Percentiles rank a stretch among this genome's conserved stretches.
Conservation (phyloP, 805 yeast genomes). For the Starmera pachycereana region DNA sequence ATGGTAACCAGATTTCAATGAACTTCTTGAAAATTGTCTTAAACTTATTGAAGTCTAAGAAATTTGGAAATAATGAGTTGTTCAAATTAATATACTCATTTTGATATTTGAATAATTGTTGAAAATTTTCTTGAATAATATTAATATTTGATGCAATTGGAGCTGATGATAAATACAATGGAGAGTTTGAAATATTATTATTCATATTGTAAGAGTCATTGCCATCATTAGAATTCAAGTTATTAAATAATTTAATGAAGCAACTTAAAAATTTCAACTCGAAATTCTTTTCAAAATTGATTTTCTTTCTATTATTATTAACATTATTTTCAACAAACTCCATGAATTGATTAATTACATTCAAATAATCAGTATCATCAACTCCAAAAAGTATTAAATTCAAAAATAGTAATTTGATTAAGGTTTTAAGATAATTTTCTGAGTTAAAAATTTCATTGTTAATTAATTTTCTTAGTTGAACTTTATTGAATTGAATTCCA, state of each 20-base stretch:
- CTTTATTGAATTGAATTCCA: constrained; percentile 9
- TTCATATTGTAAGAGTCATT: neutral
- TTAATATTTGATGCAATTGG: neutral
- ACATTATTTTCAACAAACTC: constrained; percentile 12
- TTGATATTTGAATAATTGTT: neutral
- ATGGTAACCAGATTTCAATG: neutral
- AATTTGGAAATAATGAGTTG: neutral
- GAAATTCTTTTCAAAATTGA: constrained; percentile 14
- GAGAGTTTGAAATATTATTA: neutral
- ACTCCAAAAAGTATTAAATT: constrained; percentile 11
- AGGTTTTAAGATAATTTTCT: constrained; percentile 11
- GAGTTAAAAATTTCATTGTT: constrained; percentile 17
- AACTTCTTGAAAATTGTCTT: neutral
- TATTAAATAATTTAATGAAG: constrained; percentile 4
- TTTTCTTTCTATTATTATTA: constrained; percentile 16
- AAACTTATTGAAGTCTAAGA: neutral
- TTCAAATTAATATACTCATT: neutral
- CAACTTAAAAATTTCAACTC: constrained; percentile 13
- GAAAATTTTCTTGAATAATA: neutral
- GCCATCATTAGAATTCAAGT: neutral
- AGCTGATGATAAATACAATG: neutral
- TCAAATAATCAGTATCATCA: constrained; percentile 5
- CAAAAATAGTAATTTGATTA: constrained; percentile 13
- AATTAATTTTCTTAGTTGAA: constrained; percentile 11
- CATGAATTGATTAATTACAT: constrained; percentile 7